Percentiles rank a stretch among this genome's conserved stretches.
Evolutionary conservation across 768 basidiomycete genomes (phyloP).

Genomic region (Amanita muscaria): DNA sequence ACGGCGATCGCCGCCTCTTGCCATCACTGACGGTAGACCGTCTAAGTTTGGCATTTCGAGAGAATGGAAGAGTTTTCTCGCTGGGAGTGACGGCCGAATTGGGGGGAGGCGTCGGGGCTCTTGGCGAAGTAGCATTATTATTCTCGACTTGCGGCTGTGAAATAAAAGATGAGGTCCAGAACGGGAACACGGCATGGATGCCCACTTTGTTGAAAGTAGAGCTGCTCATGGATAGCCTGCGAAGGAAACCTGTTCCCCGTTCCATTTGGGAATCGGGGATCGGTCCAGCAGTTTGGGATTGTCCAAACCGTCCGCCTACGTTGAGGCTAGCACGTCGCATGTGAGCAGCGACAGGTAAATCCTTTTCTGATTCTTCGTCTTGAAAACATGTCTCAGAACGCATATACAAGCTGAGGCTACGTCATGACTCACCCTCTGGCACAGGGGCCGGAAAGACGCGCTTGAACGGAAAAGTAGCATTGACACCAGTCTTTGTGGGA

Average conservation of each 20-base stretch:
- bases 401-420: not conserved
- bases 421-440: conserved; percentile 44
- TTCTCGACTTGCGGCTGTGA: conserved; percentile 24
- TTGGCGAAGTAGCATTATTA: conserved; percentile 19
- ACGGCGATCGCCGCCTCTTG: conserved; percentile 62
- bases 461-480: conserved; percentile 52
- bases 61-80: conserved; percentile 20
- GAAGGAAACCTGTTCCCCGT: conserved; percentile 61
- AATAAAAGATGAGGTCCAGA: conserved; percentile 10
- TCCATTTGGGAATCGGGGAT: conserved; percentile 47
- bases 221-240: conserved; percentile 65
- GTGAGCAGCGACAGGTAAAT: conserved; percentile 35
- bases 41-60: conserved; percentile 30
- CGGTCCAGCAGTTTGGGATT: conserved; percentile 22
- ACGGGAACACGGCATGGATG: conserved; percentile 8
- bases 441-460: conserved; percentile 48
- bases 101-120: conserved; percentile 38
- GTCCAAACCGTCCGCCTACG: conserved; percentile 46
- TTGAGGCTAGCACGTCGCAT: conserved; percentile 55
- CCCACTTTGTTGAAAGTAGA: conserved; percentile 49
- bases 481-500: conserved; percentile 39
- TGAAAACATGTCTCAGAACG: conserved; percentile 6
- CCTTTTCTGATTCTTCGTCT: conserved; percentile 33
- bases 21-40: conserved; percentile 55
- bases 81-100: conserved; percentile 39